phyloP scores from a whole-genome alignment of 108 stramenopile genomes.

The Fistulifera solaris region DNA sequence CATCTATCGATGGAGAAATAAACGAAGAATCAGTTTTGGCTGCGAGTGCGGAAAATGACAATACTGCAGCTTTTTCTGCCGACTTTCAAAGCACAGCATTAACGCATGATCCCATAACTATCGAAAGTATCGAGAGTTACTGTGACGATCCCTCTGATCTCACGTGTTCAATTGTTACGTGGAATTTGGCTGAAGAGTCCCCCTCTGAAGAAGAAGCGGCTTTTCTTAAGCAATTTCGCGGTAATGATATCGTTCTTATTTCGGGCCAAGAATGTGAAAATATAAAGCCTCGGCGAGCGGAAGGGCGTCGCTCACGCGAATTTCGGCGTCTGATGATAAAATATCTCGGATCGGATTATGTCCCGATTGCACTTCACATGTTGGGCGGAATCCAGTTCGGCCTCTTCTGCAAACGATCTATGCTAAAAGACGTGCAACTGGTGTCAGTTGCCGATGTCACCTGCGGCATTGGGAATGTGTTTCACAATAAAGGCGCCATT shows the following conservation, averaged over 20 bases:
- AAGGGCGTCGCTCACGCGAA: constrained; percentile 73
- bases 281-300: constrained; percentile 78
- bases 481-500: constrained; percentile 89
- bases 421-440: constrained; percentile 60
- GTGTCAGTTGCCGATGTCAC: constrained; percentile 74
- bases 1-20: neutral
- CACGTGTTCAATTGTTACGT: constrained; percentile 67
- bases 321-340: constrained; percentile 64
- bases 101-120: neutral
- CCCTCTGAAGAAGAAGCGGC: constrained; percentile 69
- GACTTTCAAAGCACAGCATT: neutral
- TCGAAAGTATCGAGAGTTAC: constrained; percentile 5
- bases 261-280: constrained; percentile 86
- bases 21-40: neutral
- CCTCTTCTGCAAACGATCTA: constrained; percentile 60
- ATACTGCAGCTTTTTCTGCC: neutral
- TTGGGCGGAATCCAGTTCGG: constrained; percentile 86
- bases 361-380: constrained; percentile 74
- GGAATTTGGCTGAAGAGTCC: constrained; percentile 79
- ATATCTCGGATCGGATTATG: constrained; percentile 67
- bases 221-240: constrained; percentile 66
- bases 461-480: constrained; percentile 84
- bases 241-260: constrained; percentile 79
- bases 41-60: neutral
- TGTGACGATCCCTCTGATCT: constrained; percentile 42